Conservation (phyloP, 805 yeast genomes). For the Blastobotrys parvus region DNA sequence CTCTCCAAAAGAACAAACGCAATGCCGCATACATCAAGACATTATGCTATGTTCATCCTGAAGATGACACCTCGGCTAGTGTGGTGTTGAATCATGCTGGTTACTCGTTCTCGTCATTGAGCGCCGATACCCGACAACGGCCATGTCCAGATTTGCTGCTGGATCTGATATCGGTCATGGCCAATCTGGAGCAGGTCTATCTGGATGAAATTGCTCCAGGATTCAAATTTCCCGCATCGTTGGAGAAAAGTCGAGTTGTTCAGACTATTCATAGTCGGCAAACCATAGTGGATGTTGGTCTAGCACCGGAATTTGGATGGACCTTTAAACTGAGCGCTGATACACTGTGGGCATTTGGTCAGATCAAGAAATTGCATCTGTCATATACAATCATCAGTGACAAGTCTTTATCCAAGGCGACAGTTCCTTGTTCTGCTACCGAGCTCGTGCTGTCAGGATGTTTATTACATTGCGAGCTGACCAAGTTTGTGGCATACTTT, state of each 20-base stretch:
- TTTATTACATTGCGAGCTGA: conserved; percentile 1
- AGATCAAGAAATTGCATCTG: neutral
- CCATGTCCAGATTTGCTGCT: conserved; percentile 11
- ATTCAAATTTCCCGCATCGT: conserved; percentile 5
- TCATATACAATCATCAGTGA: conserved; percentile 1
- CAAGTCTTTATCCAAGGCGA: neutral
- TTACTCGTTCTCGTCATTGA: neutral
- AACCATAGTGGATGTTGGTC: conserved; percentile 1
- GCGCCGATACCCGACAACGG: neutral
- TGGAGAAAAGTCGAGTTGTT: neutral
- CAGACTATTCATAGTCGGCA: neutral
- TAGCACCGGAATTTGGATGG: conserved; percentile 14
- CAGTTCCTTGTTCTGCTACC: neutral
- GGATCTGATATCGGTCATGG: conserved; percentile 5
- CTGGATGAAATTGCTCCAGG: conserved; percentile 9
- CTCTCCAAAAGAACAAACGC: conserved; percentile 4
- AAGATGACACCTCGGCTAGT: neutral
- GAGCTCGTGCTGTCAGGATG: conserved; percentile 2
- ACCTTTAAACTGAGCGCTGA: conserved; percentile 2
- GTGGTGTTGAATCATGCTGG: conserved; percentile 3
- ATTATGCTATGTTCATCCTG: conserved; percentile 1
- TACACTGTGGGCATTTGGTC: conserved; percentile 11
- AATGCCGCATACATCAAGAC: conserved; percentile 2
- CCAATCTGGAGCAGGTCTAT: conserved; percentile 8
- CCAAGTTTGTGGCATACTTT: neutral